These are phyloP conservation scores for Chaetomium strumarium DNA, from an alignment of 2,329 filamentous ascomycete genomes.

Conservation along the genomic window DNA sequence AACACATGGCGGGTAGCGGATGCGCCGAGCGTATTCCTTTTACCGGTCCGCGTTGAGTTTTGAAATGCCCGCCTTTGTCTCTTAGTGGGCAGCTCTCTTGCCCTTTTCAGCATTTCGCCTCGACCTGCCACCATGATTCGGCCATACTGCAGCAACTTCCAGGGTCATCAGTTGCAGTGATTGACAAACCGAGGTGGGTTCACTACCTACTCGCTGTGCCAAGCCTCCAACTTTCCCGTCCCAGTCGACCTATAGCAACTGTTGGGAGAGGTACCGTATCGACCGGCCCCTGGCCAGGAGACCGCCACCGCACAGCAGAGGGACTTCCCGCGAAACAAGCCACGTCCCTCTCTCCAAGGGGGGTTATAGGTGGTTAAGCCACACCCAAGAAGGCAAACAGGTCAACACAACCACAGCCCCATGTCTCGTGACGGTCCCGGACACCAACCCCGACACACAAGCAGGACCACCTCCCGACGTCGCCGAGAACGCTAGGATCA, in stretches of 20 bases:
- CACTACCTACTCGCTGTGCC: slow-evolving; percentile 3
- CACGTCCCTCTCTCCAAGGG: not conserved
- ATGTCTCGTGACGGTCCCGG: slow-evolving; percentile 10
- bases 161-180: not conserved
- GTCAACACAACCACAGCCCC: slow-evolving; percentile 2
- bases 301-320: too few relatives aligned
- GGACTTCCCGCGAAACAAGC: too few relatives aligned
- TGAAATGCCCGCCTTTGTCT: slow-evolving; percentile 6
- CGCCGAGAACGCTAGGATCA: slow-evolving; percentile 6
- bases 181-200: not conserved
- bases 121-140: slow-evolving; percentile 16
- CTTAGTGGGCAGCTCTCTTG: slow-evolving; percentile 13
- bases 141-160: slow-evolving; percentile 15
- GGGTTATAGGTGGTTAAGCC: not conserved
- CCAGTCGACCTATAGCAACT: not conserved
- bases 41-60: slow-evolving; percentile 7
- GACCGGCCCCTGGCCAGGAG: too few relatives aligned
- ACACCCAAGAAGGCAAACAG: not conserved
- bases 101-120: slow-evolving; percentile 7
- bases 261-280: not conserved
- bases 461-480: not conserved
- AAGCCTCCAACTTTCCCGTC: not conserved
- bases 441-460: slow-evolving; percentile 2
- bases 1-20: slow-evolving; percentile 9
- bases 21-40: slow-evolving; percentile 7